Base-by-base conservation (phyloP, 495 filamentous ascomycete species). In the Talaromyces thailandensis region DNA sequence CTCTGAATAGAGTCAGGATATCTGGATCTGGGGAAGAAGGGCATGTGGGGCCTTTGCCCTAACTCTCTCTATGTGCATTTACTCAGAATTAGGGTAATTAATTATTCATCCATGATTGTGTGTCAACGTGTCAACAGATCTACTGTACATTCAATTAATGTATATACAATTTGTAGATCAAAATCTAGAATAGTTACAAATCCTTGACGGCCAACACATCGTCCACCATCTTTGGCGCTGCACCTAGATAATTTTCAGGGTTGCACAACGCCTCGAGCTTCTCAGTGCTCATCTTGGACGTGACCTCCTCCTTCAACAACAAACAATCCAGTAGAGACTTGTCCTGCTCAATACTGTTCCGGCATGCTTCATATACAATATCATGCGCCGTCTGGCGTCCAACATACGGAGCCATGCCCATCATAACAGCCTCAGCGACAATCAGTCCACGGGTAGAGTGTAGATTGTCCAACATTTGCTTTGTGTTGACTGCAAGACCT, bases 371-470 rank as follows among this genome's bases (percentile, higher is more conserved):
- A 64, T 83, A 83, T 23, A 83, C 76, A 61, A 82, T 69, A 69
- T 82, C 79, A 70, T 83, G 80, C 18, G 81, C 81, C 51, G 72
- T 67, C 60, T 79, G 75, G 43, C 81, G 65, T 29, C 81, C 81
- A 23, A 80, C 66, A 63, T 76, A 66, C 43, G 73, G 71, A 56
- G 78, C 81, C 61, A 83, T 70, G 6, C 75, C 80, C 81, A 83
- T 83, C 80, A 83, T 83, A 14, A 83, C 80, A 1, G 81, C 81
- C 66, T 83, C 80, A 2, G 73, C 79, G n/a, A 82, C 80, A 68
- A 83, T 82, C 61, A 80, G 60, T 31, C 80, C 80, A 60, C 70
- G 69, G 2, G 76, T 80, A 12, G 75, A 79, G 56, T 77, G 65
- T 9, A 83, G 68, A 69, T 82, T 83, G 12, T 72, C 65, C 66